A percentile compares a stretch with the other conserved stretches of the same genome.
Evolutionary conservation across 306 rosid species (phyloP).

Genomic region (Casuarina glauca): DNA sequence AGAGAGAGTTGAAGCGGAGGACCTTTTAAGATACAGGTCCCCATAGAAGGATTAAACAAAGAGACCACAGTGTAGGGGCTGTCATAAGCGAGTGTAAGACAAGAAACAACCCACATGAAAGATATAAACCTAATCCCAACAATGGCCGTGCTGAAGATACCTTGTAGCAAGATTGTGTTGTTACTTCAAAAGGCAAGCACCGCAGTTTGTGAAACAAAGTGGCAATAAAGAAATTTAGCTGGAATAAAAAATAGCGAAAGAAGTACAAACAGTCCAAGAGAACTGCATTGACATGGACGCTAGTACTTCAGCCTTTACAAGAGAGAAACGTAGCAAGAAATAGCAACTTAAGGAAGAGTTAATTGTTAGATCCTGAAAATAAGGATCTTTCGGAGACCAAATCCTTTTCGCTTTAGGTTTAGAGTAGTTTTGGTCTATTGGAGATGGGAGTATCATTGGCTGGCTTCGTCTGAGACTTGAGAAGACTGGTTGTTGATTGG

Average conservation of each 20-base stretch:
- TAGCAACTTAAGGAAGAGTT: constrained; percentile 37
- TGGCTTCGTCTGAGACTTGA: constrained; percentile 3
- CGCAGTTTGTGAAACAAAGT: constrained; percentile 39
- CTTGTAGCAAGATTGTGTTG: constrained; percentile 27
- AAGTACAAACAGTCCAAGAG: constrained; percentile 30
- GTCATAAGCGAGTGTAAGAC: constrained; percentile 42
- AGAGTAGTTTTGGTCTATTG: not conserved
- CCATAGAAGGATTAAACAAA: constrained; percentile 20
- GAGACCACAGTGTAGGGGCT: constrained; percentile 27
- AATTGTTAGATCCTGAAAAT: constrained; percentile 48
- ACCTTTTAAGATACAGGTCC: constrained; percentile 13
- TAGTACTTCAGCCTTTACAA: constrained; percentile 19
- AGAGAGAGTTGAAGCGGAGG: not conserved
- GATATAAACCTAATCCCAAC: constrained; percentile 35
- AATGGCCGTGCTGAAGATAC: constrained; percentile 36
- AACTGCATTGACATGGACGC: constrained; percentile 29
- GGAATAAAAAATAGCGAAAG: not conserved
- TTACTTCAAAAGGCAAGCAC: constrained; percentile 30
- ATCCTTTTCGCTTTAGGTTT: constrained; percentile 27
- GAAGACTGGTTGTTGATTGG: constrained; percentile 36
- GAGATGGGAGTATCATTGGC: constrained; percentile 7
- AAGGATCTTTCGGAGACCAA: constrained; percentile 35
- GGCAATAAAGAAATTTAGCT: constrained; percentile 15
- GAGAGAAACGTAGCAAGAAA: constrained; percentile 8
- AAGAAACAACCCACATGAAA: constrained; percentile 41